Conservation (phyloP, 495 filamentous ascomycete genomes). For the Physcia stellaris region DNA sequence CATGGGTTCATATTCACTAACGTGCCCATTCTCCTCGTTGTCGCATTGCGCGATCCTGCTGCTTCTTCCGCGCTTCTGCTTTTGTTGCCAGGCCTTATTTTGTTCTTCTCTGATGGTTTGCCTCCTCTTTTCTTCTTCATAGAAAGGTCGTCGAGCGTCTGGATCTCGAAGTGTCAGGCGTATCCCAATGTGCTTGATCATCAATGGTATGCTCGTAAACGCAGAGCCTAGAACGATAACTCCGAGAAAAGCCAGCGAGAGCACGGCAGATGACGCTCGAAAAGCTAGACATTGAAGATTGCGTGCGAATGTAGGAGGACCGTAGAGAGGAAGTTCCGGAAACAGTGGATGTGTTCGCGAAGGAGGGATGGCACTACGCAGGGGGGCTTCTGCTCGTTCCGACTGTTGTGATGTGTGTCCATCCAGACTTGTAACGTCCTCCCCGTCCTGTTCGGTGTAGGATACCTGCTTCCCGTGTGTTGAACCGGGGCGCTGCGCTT, state of each 20-base stretch:
- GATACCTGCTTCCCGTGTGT: constrained; percentile 4
- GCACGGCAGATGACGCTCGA: constrained; percentile 49
- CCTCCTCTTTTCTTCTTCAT: constrained; percentile 51
- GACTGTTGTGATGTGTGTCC: constrained; percentile 11
- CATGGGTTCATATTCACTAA: constrained; percentile 48
- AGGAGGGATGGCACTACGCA: constrained; percentile 32
- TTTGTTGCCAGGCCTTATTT: constrained; percentile 51
- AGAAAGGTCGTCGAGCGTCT: constrained; percentile 48
- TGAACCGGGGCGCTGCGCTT: constrained; percentile 18
- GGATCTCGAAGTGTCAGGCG: constrained; percentile 42
- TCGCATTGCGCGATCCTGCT: constrained; percentile 13
- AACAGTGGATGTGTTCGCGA: constrained; percentile 71
- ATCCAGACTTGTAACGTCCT: background rate
- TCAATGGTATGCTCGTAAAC: constrained; percentile 41
- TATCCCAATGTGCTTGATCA: constrained; percentile 31
- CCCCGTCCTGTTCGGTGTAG: background rate
- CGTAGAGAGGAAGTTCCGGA: constrained; percentile 74
- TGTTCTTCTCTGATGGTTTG: constrained; percentile 38
- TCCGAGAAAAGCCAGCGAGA: constrained; percentile 62
- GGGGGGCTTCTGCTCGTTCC: constrained; percentile 19
- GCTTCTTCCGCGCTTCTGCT: constrained; percentile 28
- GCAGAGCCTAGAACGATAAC: constrained; percentile 63
- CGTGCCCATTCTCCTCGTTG: constrained; percentile 22
- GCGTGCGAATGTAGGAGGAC: constrained; percentile 50
- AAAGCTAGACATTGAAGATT: constrained; percentile 51